Base-by-base conservation (phyloP, 768 basidiomycete species). In the Vishniacozyma victoriae region DNA sequence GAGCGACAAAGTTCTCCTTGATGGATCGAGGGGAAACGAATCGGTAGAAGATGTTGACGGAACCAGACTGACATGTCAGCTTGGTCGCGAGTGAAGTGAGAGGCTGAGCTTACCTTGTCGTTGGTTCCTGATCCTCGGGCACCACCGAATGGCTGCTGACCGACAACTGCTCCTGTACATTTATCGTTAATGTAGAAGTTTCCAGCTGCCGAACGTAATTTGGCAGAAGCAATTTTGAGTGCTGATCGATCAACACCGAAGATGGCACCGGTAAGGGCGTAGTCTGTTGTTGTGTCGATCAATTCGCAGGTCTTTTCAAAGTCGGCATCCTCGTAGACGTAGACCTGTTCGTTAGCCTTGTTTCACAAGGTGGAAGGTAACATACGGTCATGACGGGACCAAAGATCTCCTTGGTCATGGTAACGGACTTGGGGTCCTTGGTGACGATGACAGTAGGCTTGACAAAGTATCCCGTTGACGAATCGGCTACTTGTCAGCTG, bases 81-180 rank as follows among this genome's bases (percentile, higher is more conserved):
- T 16, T 26, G 20, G 41, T 25, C 11, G 9, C 18, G 37, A 11
- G 37, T 39, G 11, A 39, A 22, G 9, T 39, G 15, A n/a, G n/a
- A n/a, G n/a, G n/a, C n/a, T 39, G 7, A 9, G 19, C 42, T 7
- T 31, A 44, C 42, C 42, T 97, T 99, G 73, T 97, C 95, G 76
- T 97, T 97, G 54, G 93, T 99, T 23, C 95, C 93, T 66, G 86
- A 88, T 25, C 79, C 86, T 29, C 92, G 82, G 2, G 82, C 87
- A 24, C 95, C 95, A 40, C 95, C 95, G 68, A 99, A 99, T 11
- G 95, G 93, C 73, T 99, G 92, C 71, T 96, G 92, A 7, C 91
- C 93, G 27, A 97, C 69, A 22, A 71, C 69, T 26, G 69, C 69
- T 45, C 69, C 69, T 15, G 93, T 99, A 74, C 90, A 97, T 73